Conservation (phyloP, 192 early-diverging fungal genomes). For the Obelidium mucronatum region DNA sequence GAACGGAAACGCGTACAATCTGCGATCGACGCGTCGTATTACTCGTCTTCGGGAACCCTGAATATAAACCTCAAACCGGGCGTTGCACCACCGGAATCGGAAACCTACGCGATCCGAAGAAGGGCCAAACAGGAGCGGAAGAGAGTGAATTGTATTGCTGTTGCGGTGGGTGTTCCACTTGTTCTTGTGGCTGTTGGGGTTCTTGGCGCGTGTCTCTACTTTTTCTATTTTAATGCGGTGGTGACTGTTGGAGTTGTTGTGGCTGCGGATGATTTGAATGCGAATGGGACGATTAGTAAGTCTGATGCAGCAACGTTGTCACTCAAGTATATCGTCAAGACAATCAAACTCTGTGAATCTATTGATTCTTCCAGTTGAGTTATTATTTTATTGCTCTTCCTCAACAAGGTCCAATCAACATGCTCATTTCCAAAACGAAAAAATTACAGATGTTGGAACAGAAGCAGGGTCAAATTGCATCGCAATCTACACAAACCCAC, state of each 20-base stretch:
- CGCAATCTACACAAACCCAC: neutral
- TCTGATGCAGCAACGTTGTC: neutral
- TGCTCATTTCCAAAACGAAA: too few species aligned
- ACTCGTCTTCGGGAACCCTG: neutral
- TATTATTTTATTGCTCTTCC: neutral
- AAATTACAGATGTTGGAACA: constrained; percentile 8
- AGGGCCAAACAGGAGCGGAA: neutral
- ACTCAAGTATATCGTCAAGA: neutral
- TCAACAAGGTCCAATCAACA: neutral
- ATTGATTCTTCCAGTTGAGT: constrained; percentile 15
- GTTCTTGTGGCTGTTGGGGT: neutral
- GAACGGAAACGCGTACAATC: neutral
- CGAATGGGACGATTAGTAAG: neutral
- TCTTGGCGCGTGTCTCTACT: neutral
- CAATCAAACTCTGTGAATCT: neutral
- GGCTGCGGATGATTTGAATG: neutral
- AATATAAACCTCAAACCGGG: neutral
- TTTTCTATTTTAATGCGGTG: neutral
- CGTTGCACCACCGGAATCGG: neutral
- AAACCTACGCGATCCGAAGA: neutral
- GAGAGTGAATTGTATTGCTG: neutral
- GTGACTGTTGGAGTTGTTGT: neutral
- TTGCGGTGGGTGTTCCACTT: neutral
- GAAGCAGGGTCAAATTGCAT: neutral
- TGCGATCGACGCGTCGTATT: neutral